Conservation (phyloP, 768 basidiomycete genomes). For the Fomitopsis serialis region DNA sequence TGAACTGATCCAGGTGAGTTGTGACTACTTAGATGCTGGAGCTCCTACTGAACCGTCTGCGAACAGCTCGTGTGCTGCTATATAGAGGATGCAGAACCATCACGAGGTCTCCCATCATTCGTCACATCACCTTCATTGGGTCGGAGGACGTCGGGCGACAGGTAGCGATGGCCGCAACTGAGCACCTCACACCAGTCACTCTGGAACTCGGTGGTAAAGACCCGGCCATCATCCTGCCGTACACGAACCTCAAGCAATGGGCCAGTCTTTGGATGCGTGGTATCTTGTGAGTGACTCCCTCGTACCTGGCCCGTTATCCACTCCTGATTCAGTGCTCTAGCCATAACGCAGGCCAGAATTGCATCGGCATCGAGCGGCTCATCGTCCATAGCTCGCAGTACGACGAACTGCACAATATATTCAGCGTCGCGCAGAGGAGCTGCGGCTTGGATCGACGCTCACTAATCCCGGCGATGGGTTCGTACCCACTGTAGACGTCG, state of each 20-base stretch:
- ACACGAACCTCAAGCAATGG: slow-evolving; percentile 78
- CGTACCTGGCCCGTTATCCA: background rate
- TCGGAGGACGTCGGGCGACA: slow-evolving; percentile 74
- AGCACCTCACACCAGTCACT: slow-evolving; percentile 85
- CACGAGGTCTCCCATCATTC: slow-evolving; percentile 73
- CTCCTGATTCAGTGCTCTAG: slow-evolving; percentile 40
- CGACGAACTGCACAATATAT: slow-evolving; percentile 69
- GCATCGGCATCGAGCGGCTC: slow-evolving; percentile 93
- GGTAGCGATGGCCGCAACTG: slow-evolving; percentile 80
- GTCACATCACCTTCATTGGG: slow-evolving; percentile 94
- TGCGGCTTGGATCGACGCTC: slow-evolving; percentile 78
- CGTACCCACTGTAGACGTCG: slow-evolving; percentile 74
- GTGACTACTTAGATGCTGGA: background rate
- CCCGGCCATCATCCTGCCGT: slow-evolving; percentile 83
- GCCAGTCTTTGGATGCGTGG: slow-evolving; percentile 84
- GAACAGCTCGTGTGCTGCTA: slow-evolving; percentile 75
- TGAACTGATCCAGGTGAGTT: slow-evolving; percentile 76
- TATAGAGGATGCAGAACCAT: slow-evolving; percentile 80
- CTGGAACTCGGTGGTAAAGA: slow-evolving; percentile 96
- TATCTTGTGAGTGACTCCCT: slow-evolving; percentile 66
- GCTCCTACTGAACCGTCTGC: background rate
- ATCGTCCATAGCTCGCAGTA: slow-evolving; percentile 80
- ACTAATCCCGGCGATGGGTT: slow-evolving; percentile 64
- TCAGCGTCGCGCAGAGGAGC: slow-evolving; percentile 50
- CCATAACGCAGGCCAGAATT: slow-evolving; percentile 94